Evolutionary conservation across 1,139 yeast genomes (phyloP).

Genomic region (Saccharomycopsis hybrid): DNA sequence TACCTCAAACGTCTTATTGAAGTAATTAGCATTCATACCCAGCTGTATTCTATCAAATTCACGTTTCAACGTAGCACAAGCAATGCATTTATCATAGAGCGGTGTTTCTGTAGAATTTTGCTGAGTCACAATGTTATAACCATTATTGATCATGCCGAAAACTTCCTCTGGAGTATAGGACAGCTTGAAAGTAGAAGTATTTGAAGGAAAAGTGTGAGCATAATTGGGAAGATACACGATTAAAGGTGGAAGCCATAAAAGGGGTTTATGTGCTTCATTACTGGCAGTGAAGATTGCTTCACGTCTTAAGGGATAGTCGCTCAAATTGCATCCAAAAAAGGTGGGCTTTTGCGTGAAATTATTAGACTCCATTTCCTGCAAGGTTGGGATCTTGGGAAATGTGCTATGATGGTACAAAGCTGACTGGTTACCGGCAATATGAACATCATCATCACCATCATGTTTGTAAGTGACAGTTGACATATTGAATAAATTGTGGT

Average conservation of each 20-base stretch:
- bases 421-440: slow-evolving; percentile 34
- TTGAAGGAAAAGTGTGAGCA: slow-evolving; percentile 38
- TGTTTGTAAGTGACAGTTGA: not conserved
- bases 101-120: slow-evolving; percentile 34
- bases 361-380: slow-evolving; percentile 29
- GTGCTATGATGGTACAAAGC: slow-evolving; percentile 13
- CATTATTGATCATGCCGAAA: slow-evolving; percentile 42
- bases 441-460: slow-evolving; percentile 29
- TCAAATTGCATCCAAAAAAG: slow-evolving; percentile 51
- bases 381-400: slow-evolving; percentile 29
- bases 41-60: slow-evolving; percentile 39
- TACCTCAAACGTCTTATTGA: slow-evolving; percentile 21
- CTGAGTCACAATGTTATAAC: slow-evolving; percentile 44
- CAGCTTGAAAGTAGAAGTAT: slow-evolving; percentile 55
- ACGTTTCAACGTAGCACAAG: slow-evolving; percentile 54
- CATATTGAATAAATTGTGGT: slow-evolving; percentile 1
- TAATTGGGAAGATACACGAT: slow-evolving; percentile 48
- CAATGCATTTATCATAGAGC: slow-evolving; percentile 45
- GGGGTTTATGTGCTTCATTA: too few relatives aligned
- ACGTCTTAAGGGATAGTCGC: slow-evolving; percentile 24
- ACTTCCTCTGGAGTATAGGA: slow-evolving; percentile 42
- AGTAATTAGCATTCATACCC: slow-evolving; percentile 25
- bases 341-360: slow-evolving; percentile 36
- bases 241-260: slow-evolving; percentile 42
- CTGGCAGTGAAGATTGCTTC: slow-evolving; percentile 9